phyloP scores from a whole-genome alignment of 176 grass and related monocot genomes.

The Poa annua region DNA sequence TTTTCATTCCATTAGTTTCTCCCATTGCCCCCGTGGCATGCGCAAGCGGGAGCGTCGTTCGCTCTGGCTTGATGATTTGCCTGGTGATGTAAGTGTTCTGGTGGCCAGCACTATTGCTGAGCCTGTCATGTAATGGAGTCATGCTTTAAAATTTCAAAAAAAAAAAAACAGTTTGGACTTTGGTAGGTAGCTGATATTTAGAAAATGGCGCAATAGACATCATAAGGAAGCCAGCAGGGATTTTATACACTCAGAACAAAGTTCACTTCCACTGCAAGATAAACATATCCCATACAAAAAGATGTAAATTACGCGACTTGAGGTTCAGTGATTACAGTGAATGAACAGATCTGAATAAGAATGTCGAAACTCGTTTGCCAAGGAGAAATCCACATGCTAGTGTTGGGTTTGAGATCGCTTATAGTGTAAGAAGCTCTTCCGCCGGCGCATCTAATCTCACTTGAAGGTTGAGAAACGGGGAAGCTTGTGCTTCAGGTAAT shows the following conservation, averaged over 20 bases:
- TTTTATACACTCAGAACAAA: conserved; percentile 38
- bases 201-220: conserved; percentile 28
- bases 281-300: conserved; percentile 19
- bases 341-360: conserved; percentile 34
- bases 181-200: conserved; percentile 6
- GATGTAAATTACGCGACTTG: conserved; percentile 41
- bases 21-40: too few relatives aligned
- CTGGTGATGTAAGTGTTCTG: too few relatives aligned
- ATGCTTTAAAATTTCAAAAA: too few relatives aligned
- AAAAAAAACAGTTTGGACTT: background rate
- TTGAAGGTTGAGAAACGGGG: conserved; percentile 98
- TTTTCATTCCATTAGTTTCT: too few relatives aligned
- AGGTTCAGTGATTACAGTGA: conserved; percentile 42
- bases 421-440: conserved; percentile 9
- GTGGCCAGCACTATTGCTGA: too few relatives aligned
- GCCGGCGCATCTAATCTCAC: conserved; percentile 49
- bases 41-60: too few relatives aligned
- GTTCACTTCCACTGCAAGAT: conserved; percentile 24
- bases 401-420: background rate
- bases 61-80: too few relatives aligned
- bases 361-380: conserved; percentile 28
- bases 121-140: too few relatives aligned
- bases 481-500: conserved; percentile 92
- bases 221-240: background rate
- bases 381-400: conserved; percentile 41